Percentiles rank a stretch among this genome's conserved stretches.
Evolutionary conservation across 305 asterid species (phyloP).

Genomic region (Fraxinus sp.): DNA sequence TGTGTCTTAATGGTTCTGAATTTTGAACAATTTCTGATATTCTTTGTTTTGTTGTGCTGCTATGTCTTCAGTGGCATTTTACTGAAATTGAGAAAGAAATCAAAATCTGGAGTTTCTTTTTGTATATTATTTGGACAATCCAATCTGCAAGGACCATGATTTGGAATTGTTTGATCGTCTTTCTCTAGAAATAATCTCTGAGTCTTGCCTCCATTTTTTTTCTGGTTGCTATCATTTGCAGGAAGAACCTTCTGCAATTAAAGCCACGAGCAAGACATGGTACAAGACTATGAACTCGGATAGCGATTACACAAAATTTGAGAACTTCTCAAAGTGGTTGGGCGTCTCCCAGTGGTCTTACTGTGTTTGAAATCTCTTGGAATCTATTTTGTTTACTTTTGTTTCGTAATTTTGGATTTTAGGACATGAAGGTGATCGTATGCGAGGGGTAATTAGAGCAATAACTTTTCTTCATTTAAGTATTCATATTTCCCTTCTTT

Average conservation of each 20-base stretch:
- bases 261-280: conserved; percentile 66
- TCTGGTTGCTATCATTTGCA: conserved; percentile 5
- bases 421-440: conserved; percentile 17
- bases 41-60: too few relatives aligned
- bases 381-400: conserved; percentile 26
- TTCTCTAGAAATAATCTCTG: background rate
- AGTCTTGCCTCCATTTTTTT: background rate
- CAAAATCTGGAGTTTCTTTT: background rate
- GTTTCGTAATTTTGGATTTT: conserved; percentile 10
- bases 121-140: background rate
- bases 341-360: conserved; percentile 58
- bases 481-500: conserved; percentile 7
- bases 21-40: too few relatives aligned
- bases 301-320: conserved; percentile 76
- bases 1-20: too few relatives aligned
- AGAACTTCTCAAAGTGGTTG: conserved; percentile 82
- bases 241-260: conserved; percentile 57
- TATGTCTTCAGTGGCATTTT: too few relatives aligned
- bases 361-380: conserved; percentile 14
- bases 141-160: background rate
- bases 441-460: conserved; percentile 21
- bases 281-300: conserved; percentile 88
- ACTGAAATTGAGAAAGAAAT: background rate
- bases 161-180: background rate
- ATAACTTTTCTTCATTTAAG: background rate